phyloP scores from a whole-genome alignment of 2,329 filamentous ascomycete genomes.

The Xylariaceae sp. region DNA sequence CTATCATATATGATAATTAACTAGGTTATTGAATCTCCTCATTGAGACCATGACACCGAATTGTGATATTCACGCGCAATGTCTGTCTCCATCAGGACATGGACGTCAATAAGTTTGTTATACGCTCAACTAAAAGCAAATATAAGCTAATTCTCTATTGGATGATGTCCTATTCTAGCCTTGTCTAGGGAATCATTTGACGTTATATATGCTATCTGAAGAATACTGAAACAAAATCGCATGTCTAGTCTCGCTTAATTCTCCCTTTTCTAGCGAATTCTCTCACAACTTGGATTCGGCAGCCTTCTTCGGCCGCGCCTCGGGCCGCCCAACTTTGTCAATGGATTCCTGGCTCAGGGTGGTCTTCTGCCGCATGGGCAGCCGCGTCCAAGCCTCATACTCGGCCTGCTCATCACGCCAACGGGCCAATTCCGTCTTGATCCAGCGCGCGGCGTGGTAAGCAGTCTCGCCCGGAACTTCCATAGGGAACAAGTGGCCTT shows the following conservation, averaged over 20 bases:
- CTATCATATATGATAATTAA: neutral
- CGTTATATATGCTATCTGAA: neutral
- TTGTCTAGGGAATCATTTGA: too few species aligned
- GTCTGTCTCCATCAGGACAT: too few species aligned
- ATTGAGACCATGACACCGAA: too few species aligned
- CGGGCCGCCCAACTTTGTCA: conserved; percentile 54
- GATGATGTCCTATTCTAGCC: too few species aligned
- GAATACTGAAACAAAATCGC: too few species aligned
- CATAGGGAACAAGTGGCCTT: conserved; percentile 85
- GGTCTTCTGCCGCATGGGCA: conserved; percentile 59
- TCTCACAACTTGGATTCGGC: conserved; percentile 31
- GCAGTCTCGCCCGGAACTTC: conserved; percentile 75
- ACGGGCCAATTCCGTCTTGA: conserved; percentile 60
- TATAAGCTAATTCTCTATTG: too few species aligned
- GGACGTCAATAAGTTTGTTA: too few species aligned
- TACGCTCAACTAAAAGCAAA: too few species aligned
- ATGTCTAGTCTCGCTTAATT: neutral
- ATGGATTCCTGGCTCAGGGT: conserved; percentile 63
- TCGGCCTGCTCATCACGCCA: conserved; percentile 64
- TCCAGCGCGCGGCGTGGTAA: conserved; percentile 61
- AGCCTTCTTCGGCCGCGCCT: conserved; percentile 24
- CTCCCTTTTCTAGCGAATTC: neutral
- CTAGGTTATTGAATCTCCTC: neutral
- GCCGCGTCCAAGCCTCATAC: conserved; percentile 63
- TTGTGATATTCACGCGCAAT: too few species aligned